Base-by-base conservation (phyloP, 495 filamentous ascomycete species). In the Cladorrhinum samala region DNA sequence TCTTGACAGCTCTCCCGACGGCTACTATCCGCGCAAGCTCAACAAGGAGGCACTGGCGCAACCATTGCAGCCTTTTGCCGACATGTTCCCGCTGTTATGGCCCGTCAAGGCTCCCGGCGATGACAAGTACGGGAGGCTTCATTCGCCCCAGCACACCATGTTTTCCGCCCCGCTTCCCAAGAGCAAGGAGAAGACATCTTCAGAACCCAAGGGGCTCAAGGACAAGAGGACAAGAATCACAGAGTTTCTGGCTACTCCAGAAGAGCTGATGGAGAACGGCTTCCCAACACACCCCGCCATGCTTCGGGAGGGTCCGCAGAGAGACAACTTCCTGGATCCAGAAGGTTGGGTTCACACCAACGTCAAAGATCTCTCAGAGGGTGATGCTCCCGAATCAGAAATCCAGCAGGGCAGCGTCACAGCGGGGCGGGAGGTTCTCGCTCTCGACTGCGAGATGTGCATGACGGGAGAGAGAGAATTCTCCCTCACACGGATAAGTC, bases 371-470 rank as follows among this genome's bases (percentile, higher is more conserved):
- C 65, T 87, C 16, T 82, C 84, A 43, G 84, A 84, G n/a, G 87
- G 82, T 0, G 66, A 78, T 42, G 74, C 85, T 0, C 82, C 83
- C 0, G 85, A 87, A 19, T 62, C 69, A 4, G 81, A 91, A 46
- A 84, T 94, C 39, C 77, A 93, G 66, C 68, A 82, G 56, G 93
- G 89, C 14, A 89, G 88, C 62, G 72, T 95, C 49, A 93, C 91
- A 1, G 88, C 81, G 11, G 94, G 91, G 17, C 81, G 87, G 38
- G 81, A 85, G n/a, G 72, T 97, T 6, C 68, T 93, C 19, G 84
- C 89, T 9, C 76, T 98, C 46, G 93, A 98, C 60, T 98, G 93
- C 65, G 93, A 98, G 65, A 98, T 98, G 93, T 95, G 90, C 61
- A 79, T 84, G 63, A 92, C 91, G 0, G 85, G 85, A 55, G 81